phyloP scores from a whole-genome alignment of 257 asterid species.

The Parsonsia alboflavescens region DNA sequence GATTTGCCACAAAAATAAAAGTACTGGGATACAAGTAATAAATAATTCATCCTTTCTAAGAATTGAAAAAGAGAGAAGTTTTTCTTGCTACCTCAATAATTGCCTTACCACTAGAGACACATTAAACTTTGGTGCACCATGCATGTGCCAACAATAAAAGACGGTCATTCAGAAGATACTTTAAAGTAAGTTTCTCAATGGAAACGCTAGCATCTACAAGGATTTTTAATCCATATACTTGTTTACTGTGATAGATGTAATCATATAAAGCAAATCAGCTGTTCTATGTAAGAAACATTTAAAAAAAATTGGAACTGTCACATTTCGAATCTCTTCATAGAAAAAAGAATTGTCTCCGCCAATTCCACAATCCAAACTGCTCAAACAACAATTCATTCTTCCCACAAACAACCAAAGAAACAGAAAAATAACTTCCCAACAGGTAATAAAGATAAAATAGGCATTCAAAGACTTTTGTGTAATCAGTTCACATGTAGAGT shows the following conservation, averaged over 20 bases:
- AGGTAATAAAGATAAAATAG: neutral
- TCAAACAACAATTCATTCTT: neutral
- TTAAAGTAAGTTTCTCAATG: neutral
- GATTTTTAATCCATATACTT: neutral
- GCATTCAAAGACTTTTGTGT: neutral
- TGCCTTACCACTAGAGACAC: neutral
- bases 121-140: neutral
- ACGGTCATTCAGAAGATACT: neutral
- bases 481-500: neutral
- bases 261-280: neutral
- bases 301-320: neutral
- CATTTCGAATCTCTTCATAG: slow-evolving; percentile 3
- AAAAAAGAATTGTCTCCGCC: neutral
- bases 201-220: neutral
- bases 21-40: neutral
- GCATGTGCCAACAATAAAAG: neutral
- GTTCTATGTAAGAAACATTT: neutral
- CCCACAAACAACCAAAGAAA: neutral
- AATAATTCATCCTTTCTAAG: neutral
- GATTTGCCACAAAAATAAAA: neutral
- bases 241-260: neutral
- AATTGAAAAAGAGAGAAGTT: neutral
- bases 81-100: neutral
- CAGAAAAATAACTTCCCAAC: neutral
- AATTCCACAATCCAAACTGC: neutral